Evolutionary conservation across 495 filamentous ascomycete genomes (phyloP).

Genomic region (Podospora conica): DNA sequence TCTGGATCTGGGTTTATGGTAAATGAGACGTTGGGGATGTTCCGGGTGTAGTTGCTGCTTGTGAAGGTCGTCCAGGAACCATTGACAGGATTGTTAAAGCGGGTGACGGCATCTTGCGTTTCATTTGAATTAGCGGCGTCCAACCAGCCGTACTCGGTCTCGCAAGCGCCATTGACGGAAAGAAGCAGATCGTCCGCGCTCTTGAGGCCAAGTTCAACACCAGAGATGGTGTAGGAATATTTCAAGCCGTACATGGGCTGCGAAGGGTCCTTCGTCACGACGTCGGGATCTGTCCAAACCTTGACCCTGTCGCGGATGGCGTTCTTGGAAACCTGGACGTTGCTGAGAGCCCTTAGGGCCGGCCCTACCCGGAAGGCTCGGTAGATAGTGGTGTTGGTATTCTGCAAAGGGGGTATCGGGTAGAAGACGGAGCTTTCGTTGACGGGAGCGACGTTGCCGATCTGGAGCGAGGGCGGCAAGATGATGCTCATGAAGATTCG

Average conservation of each 20-base stretch:
- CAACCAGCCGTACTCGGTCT: conserved; percentile 9
- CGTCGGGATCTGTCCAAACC: not conserved
- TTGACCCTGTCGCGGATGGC: not conserved
- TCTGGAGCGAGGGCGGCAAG: not conserved
- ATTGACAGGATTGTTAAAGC: not conserved
- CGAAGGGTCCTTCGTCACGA: too few species aligned
- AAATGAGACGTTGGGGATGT: not conserved
- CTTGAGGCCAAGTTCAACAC: conserved; percentile 4
- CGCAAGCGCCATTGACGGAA: not conserved
- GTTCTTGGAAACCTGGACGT: not conserved
- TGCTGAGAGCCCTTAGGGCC: conserved; percentile 4
- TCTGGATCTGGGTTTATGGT: not conserved
- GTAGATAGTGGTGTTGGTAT: not conserved
- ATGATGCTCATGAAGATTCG: conserved; percentile 4
- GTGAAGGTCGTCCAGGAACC: too few species aligned
- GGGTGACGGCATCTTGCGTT: not conserved
- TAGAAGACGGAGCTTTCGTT: not conserved
- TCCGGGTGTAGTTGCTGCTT: not conserved
- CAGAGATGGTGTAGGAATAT: conserved; percentile 5
- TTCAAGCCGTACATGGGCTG: conserved; percentile 4
- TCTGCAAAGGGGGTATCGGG: not conserved
- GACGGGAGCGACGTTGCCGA: conserved; percentile 8
- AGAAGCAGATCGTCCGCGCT: not conserved
- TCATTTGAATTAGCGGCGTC: not conserved
- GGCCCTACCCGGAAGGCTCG: not conserved